Evolutionary conservation across 2,329 filamentous ascomycete species (phyloP).

Genomic region (Eurotiales sp.): DNA sequence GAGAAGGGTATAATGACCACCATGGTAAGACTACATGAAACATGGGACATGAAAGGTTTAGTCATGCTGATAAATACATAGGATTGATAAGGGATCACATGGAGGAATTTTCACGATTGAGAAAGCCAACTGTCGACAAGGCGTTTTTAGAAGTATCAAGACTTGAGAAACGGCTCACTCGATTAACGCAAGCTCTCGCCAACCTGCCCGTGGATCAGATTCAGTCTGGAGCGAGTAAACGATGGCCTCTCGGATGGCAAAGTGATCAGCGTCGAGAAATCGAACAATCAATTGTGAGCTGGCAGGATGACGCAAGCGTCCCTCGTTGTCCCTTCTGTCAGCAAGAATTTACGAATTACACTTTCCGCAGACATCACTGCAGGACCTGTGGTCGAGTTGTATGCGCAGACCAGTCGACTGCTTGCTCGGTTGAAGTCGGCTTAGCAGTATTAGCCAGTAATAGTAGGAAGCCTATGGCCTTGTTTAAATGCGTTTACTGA

Average conservation of each 20-base stretch:
- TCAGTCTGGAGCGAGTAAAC: constrained; percentile 46
- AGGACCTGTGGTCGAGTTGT: constrained; percentile 90
- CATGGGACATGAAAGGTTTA: background rate
- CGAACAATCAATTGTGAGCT: constrained; percentile 89
- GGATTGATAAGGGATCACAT: constrained; percentile 69
- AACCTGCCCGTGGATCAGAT: constrained; percentile 66
- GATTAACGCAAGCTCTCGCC: constrained; percentile 78
- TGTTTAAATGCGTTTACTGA: background rate
- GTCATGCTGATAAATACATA: constrained; percentile 15
- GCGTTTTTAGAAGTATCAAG: constrained; percentile 83
- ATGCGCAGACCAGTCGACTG: constrained; percentile 80
- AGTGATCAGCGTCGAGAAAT: constrained; percentile 74
- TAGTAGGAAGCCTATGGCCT: constrained; percentile 28
- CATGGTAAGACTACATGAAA: constrained; percentile 42
- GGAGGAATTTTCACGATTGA: constrained; percentile 63
- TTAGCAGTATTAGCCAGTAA: constrained; percentile 68
- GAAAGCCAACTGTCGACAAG: constrained; percentile 76
- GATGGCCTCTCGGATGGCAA: constrained; percentile 58
- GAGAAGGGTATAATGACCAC: constrained; percentile 92
- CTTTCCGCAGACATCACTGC: constrained; percentile 90
- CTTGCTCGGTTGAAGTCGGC: constrained; percentile 78
- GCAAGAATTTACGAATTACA: constrained; percentile 91
- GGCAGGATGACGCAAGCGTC: constrained; percentile 87
- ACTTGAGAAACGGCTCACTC: constrained; percentile 86
- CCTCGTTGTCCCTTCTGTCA: constrained; percentile 86